Base-by-base conservation (phyloP, 1,284 basidiomycete species). In the Ustilago trichophora region DNA sequence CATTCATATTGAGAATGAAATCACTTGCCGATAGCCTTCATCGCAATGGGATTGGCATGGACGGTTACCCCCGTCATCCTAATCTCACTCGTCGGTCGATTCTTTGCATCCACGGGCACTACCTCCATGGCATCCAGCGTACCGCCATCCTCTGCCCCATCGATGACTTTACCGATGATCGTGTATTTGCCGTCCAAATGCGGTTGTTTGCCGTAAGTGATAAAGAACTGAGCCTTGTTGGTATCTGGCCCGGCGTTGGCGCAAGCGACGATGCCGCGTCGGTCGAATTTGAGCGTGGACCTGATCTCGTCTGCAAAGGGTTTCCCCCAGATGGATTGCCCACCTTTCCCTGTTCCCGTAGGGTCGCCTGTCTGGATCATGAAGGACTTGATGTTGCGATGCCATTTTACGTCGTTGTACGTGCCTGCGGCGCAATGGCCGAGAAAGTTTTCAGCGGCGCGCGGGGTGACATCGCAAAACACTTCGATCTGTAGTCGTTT, bases 301-400 rank as follows among this genome's bases (percentile, higher is more conserved):
- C 91, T 89, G 76, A 91, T 88, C 83, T 98, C 95, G 79, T 98
- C 96, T 49, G 93, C 87, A 83, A 99, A 99, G 4, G 92, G 91
- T 22, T 90, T 92, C 5, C 91, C 93, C 95, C 96, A 98, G 78
- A 88, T 90, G 7, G 91, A 94, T 75, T 92, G 86, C 5, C 95
- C 95, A 6, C 95, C 96, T 44, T 90, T 85, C 2, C 96, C 95
- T 3, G 94, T 98, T 1, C 96, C 95, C 0, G 92, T 93, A 3
- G 94, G 94, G 82, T 98, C 94, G 41, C 94, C 95, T 0, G 93
- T 93, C 87, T 97, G 93, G 21, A 92, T 87, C 94, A 98, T 98
- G 82, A 98, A 98, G 0, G 62, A 46, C 29, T 65, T 67, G 60
- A 78, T 76, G 44, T 78, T 83, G 59, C 86, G 83, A 82, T 98